Evolutionary conservation across 1,284 basidiomycete genomes (phyloP).

Genomic region (Golubevia pallescens): DNA sequence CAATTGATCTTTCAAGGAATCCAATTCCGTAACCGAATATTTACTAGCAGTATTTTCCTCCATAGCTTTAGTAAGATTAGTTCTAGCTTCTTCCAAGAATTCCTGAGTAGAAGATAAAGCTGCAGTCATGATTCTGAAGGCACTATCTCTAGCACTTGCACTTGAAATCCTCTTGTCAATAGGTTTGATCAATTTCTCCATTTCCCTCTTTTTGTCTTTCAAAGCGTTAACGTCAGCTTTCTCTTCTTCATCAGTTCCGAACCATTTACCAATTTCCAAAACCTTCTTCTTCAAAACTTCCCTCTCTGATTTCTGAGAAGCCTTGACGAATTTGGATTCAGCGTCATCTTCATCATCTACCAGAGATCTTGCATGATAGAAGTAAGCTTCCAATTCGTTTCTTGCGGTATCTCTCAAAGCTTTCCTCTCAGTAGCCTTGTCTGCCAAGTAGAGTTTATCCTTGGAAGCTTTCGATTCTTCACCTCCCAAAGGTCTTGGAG

Average conservation of each 20-base stretch:
- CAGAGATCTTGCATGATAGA: conserved; percentile 56
- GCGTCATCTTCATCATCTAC: conserved; percentile 22
- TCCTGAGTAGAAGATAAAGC: conserved; percentile 22
- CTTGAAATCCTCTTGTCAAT: conserved; percentile 40
- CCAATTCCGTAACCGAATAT: conserved; percentile 51
- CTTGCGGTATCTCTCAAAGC: conserved; percentile 50
- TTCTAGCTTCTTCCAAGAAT: conserved; percentile 44
- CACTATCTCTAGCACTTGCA: conserved; percentile 20
- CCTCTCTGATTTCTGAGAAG: conserved; percentile 33
- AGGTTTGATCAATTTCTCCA: conserved; percentile 37
- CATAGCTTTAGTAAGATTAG: conserved; percentile 54
- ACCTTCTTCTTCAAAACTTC: conserved; percentile 28
- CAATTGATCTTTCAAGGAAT: conserved; percentile 30
- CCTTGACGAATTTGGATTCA: conserved; percentile 16
- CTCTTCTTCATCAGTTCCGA: conserved; percentile 37
- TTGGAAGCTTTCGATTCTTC: conserved; percentile 41
- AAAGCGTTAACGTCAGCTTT: conserved; percentile 37
- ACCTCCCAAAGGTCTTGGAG: conserved; percentile 30
- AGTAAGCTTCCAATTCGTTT: conserved; percentile 54
- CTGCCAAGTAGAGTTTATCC: conserved; percentile 51
- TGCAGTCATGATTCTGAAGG: conserved; percentile 25
- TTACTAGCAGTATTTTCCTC: conserved; percentile 29
- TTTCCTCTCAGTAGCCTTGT: conserved; percentile 38
- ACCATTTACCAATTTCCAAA: conserved; percentile 41
- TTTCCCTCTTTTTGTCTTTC: not conserved